Evolutionary conservation across 768 basidiomycete genomes (phyloP).

Genomic region (Auriscalpium vulgare): DNA sequence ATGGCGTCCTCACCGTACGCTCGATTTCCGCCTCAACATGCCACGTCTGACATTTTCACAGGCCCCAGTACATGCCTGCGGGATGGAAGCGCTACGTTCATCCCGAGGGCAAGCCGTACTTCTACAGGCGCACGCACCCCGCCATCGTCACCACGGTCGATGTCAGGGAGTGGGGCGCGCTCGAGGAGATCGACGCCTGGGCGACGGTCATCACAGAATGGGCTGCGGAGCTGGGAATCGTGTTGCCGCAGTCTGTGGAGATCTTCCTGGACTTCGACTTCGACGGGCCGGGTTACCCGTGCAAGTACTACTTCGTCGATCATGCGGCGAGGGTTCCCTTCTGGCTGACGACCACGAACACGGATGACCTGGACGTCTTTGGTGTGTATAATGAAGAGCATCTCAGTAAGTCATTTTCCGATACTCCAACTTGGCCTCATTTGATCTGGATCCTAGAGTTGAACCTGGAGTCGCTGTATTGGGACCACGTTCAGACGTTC

Average conservation of each 20-base stretch:
- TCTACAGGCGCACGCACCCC: not conserved
- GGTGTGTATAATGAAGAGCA: not conserved
- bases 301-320: not conserved
- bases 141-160: not conserved
- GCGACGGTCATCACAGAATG: not conserved
- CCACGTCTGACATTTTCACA: not conserved
- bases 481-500: not conserved
- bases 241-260: not conserved
- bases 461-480: not conserved
- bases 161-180: not conserved
- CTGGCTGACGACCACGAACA: not conserved
- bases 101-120: slow-evolving; percentile 3
- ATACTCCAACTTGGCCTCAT: too few relatives aligned
- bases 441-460: too few relatives aligned
- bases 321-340: not conserved
- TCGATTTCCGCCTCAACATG: too few relatives aligned
- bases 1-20: too few relatives aligned
- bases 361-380: not conserved
- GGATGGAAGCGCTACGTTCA: not conserved
- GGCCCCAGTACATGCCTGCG: not conserved
- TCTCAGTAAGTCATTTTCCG: not conserved
- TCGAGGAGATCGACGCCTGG: not conserved
- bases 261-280: not conserved
- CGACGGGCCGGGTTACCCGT: not conserved
- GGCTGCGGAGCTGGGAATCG: not conserved